phyloP scores from a whole-genome alignment of 2,329 filamentous ascomycete species.

The Monosporascus cannonballus region DNA sequence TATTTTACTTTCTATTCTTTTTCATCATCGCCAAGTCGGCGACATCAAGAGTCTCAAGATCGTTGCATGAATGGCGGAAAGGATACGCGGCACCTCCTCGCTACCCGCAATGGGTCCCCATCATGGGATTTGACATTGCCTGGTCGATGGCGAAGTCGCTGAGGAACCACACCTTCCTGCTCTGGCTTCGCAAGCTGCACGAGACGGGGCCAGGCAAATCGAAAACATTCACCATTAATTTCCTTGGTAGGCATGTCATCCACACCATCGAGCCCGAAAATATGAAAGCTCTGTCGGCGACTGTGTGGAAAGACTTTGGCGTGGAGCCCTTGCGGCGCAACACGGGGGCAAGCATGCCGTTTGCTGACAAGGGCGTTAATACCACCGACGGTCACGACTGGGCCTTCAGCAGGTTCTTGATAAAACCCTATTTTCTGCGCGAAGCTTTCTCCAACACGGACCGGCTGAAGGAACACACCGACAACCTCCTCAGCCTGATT shows the following conservation, averaged over 20 bases:
- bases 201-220: too few relatives aligned
- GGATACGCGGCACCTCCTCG: too few relatives aligned
- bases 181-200: too few relatives aligned
- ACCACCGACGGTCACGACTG: constrained; percentile 7
- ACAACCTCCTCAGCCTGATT: constrained; percentile 5
- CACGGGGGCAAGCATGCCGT: constrained; percentile 6
- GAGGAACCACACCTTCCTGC: too few relatives aligned
- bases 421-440: constrained; percentile 6
- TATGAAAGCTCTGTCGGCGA: constrained; percentile 9
- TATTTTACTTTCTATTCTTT: too few relatives aligned
- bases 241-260: constrained; percentile 3
- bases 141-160: too few relatives aligned
- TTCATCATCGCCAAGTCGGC: too few relatives aligned
- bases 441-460: constrained; percentile 6
- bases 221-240: too few relatives aligned
- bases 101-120: too few relatives aligned
- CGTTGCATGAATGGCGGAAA: too few relatives aligned
- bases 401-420: constrained; percentile 3
- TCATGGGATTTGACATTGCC: too few relatives aligned
- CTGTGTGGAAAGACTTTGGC: constrained; percentile 8
- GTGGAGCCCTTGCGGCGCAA: constrained; percentile 6
- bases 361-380: constrained; percentile 5
- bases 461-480: constrained; percentile 4
- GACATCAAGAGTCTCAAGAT: too few relatives aligned
- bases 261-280: constrained; percentile 10